Evolutionary conservation across 2,329 filamentous ascomycete genomes (phyloP).

Genomic region (Cladosporium sphaerospermum): DNA sequence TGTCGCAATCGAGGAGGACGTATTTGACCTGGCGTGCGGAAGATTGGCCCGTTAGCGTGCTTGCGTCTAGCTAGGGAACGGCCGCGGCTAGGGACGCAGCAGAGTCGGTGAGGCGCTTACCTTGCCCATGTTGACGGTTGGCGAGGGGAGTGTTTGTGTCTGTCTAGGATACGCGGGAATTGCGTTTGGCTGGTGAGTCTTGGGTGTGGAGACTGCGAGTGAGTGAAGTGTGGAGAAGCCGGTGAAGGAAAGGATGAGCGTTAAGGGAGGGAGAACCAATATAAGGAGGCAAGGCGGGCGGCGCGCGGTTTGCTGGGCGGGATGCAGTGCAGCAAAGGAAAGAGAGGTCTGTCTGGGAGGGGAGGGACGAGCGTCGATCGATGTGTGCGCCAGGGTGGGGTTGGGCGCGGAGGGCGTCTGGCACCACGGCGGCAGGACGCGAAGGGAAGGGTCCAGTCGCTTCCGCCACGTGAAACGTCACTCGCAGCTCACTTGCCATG

Average conservation of each 20-base stretch:
- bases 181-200: background rate
- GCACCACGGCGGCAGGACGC: background rate
- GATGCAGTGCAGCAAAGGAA: background rate
- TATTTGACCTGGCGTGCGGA: constrained; percentile 35
- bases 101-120: constrained; percentile 13
- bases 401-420: background rate
- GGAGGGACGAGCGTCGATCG: background rate
- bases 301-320: background rate
- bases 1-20: constrained; percentile 59
- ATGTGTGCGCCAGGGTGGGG: background rate
- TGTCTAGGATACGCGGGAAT: background rate
- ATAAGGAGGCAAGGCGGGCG: too few relatives aligned
- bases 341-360: background rate
- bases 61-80: background rate
- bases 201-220: background rate
- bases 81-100: constrained; percentile 9
- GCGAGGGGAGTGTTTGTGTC: constrained; percentile 6
- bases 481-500: too few relatives aligned
- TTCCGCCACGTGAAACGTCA: too few relatives aligned
- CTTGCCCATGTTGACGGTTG: constrained; percentile 23
- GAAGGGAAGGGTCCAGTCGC: background rate
- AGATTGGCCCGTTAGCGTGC: background rate
- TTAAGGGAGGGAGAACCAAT: background rate
- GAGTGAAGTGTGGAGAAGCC: background rate
- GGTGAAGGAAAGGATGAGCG: background rate